A percentile compares a stretch with the other conserved stretches of the same genome.
Evolutionary conservation across 2,329 filamentous ascomycete species (phyloP).

Genomic region (Fusarium annulatum): DNA sequence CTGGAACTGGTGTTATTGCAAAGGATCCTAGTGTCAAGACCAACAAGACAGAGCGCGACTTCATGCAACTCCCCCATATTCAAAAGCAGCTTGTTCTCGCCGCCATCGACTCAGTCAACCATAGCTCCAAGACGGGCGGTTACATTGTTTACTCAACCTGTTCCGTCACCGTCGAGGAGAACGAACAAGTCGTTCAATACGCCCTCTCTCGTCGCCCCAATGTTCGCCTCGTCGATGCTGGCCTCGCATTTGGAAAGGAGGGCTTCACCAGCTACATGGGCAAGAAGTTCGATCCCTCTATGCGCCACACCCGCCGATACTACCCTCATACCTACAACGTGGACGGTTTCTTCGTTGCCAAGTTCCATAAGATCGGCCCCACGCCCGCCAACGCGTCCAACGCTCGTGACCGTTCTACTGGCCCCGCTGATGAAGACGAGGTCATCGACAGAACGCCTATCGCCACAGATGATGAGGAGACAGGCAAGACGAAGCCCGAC

Average conservation of each 20-base stretch:
- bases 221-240: constrained; percentile 91
- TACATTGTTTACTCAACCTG: constrained; percentile 98
- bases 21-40: constrained; percentile 98
- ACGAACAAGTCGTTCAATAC: constrained; percentile 92
- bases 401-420: constrained; percentile 48
- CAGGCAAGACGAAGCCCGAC: constrained; percentile 53
- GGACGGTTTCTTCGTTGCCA: constrained; percentile 98
- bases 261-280: constrained; percentile 92
- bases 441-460: constrained; percentile 78
- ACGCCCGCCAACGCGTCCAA: constrained; percentile 66
- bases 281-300: constrained; percentile 88
- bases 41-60: constrained; percentile 96
- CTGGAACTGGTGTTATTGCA: constrained; percentile 95
- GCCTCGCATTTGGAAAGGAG: constrained; percentile 88
- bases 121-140: constrained; percentile 89
- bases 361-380: constrained; percentile 92
- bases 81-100: constrained; percentile 94
- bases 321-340: constrained; percentile 95
- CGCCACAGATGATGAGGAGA: constrained; percentile 55
- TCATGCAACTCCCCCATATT: constrained; percentile 89
- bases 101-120: constrained; percentile 95
- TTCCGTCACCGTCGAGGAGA: constrained; percentile 91
- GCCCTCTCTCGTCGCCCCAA: constrained; percentile 92
- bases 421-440: constrained; percentile 52
- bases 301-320: constrained; percentile 86